These are phyloP conservation scores for Saccharomycopsis sp. DNA, from an alignment of 805 yeast species.

Conservation along the genomic window DNA sequence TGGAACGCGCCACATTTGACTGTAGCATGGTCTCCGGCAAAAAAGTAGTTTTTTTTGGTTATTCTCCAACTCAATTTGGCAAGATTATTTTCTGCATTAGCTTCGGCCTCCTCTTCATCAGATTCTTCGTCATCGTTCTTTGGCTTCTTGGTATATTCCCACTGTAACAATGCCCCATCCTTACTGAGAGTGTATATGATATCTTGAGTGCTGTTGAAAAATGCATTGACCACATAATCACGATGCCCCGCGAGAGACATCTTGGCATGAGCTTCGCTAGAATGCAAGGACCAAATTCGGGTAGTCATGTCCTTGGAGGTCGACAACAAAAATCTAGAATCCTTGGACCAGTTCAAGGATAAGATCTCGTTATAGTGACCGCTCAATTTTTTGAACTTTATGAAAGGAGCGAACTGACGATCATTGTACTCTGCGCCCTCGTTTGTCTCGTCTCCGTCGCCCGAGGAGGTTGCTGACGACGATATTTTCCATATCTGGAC, in stretches of 20 bases:
- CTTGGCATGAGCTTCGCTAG: constrained; percentile 64
- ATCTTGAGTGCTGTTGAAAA: constrained; percentile 83
- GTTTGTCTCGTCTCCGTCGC: constrained; percentile 18
- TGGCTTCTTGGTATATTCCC: constrained; percentile 73
- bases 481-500: constrained; percentile 95
- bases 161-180: constrained; percentile 89
- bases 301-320: constrained; percentile 89
- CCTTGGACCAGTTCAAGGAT: constrained; percentile 81
- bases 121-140: constrained; percentile 40
- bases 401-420: constrained; percentile 93
- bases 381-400: constrained; percentile 81
- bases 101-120: constrained; percentile 36
- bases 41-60: constrained; percentile 66
- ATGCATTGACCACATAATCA: constrained; percentile 81
- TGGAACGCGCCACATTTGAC: constrained; percentile 84
- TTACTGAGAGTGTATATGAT: constrained; percentile 84
- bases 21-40: constrained; percentile 53
- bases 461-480: constrained; percentile 1
- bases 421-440: constrained; percentile 53
- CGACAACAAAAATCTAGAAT: constrained; percentile 80
- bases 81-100: constrained; percentile 30
- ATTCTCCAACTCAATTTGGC: constrained; percentile 71
- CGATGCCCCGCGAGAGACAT: constrained; percentile 89
- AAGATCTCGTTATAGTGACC: constrained; percentile 86
- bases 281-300: constrained; percentile 67